Percentiles rank a stretch among this genome's conserved stretches.
These are phyloP conservation scores for Candida rishiriensis DNA, from an alignment of 805 yeast species.

Conservation along the genomic window DNA sequence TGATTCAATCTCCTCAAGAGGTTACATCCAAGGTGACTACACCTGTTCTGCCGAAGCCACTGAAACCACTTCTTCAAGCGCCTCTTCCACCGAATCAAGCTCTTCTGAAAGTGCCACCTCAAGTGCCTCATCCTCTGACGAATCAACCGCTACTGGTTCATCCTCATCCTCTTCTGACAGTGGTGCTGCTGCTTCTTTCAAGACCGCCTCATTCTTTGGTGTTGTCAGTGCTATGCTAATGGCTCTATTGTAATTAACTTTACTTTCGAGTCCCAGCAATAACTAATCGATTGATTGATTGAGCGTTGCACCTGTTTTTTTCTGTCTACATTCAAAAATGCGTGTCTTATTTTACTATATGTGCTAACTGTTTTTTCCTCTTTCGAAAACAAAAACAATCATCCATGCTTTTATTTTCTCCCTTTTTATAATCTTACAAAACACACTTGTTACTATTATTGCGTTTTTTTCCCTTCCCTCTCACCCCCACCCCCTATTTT, in stretches of 20 bases:
- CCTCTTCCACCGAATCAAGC: constrained; percentile 20
- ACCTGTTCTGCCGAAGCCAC: constrained; percentile 62
- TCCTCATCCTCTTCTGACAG: constrained; percentile 25
- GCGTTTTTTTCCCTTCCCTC: neutral
- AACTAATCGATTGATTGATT: no score
- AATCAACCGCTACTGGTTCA: constrained; percentile 31
- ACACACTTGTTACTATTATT: neutral
- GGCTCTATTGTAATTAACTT: constrained; percentile 41
- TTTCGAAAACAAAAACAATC: neutral
- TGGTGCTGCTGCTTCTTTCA: constrained; percentile 24
- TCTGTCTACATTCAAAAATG: neutral
- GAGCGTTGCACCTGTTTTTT: no score
- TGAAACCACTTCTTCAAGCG: constrained; percentile 28
- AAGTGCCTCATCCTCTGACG: constrained; percentile 35
- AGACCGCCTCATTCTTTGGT: constrained; percentile 41
- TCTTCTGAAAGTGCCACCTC: constrained; percentile 14
- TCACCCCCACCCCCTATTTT: neutral
- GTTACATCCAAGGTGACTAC: constrained; percentile 91
- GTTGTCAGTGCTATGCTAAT: constrained; percentile 46
- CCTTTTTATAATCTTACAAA: neutral
- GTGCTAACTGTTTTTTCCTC: neutral
- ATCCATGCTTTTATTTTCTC: neutral
- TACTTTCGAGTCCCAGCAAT: no score
- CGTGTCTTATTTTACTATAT: constrained; percentile 1
- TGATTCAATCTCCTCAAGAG: constrained; percentile 64